These are phyloP conservation scores for Salvia hispanica DNA, from an alignment of 257 asterid genomes.

Conservation along the genomic window DNA sequence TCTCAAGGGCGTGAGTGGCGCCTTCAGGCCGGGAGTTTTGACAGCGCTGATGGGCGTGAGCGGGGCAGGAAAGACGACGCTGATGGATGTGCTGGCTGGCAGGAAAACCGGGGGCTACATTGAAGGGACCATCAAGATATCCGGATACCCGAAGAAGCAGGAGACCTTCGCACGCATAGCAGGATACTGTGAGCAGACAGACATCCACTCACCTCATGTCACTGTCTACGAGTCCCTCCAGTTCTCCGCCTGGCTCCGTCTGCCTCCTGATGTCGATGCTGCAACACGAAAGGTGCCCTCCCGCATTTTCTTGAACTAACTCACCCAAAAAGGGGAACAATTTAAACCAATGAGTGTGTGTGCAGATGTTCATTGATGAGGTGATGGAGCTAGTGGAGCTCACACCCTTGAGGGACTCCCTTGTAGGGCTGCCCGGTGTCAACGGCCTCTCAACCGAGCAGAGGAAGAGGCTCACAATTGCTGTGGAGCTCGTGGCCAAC, in stretches of 20 bases:
- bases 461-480: constrained; percentile 80
- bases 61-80: constrained; percentile 84
- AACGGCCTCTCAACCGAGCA: constrained; percentile 88
- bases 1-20: constrained; percentile 75
- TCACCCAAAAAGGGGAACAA: no score
- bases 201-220: constrained; percentile 81
- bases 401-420: constrained; percentile 54
- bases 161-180: constrained; percentile 77
- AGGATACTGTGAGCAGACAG: constrained; percentile 87
- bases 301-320: no score
- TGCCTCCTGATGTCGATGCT: constrained; percentile 64
- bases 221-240: constrained; percentile 69
- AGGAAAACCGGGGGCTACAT: constrained; percentile 79
- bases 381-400: constrained; percentile 86
- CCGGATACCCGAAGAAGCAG: constrained; percentile 75
- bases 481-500: constrained; percentile 90
- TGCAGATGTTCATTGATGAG: constrained; percentile 68
- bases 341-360: no score
- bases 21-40: constrained; percentile 78
- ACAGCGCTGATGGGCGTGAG: constrained; percentile 85
- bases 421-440: constrained; percentile 83
- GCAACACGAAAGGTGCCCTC: constrained; percentile 35
- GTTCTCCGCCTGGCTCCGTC: constrained; percentile 75
- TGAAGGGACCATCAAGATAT: constrained; percentile 62
- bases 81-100: constrained; percentile 86